Evolutionary conservation across 2,329 filamentous ascomycete species (phyloP).

Genomic region (Trichoderma simmonsii): DNA sequence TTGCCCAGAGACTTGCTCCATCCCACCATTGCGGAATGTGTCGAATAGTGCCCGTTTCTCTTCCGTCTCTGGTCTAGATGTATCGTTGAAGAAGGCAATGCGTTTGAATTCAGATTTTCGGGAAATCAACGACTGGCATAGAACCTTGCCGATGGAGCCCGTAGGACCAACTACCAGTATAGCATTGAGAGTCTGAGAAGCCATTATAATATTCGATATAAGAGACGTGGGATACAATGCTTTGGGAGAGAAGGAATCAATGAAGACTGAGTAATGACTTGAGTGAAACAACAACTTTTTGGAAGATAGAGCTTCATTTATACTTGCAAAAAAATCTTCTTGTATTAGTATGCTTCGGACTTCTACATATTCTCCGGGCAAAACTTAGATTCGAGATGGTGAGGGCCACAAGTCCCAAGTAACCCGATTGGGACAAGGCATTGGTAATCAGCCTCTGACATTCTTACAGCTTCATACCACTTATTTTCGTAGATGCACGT

Average conservation of each 20-base stretch:
- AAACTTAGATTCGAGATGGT: not conserved
- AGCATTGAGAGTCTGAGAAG: not conserved
- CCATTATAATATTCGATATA: not conserved
- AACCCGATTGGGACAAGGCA: not conserved
- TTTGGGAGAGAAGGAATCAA: not conserved
- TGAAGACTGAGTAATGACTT: not conserved
- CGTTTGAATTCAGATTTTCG: constrained; percentile 2
- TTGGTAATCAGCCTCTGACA: not conserved
- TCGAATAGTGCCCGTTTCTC: not conserved
- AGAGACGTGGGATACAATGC: not conserved
- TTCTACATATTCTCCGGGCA: not conserved
- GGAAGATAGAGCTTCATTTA: not conserved
- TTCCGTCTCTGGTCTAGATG: not conserved
- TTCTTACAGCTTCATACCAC: not conserved
- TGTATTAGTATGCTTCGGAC: not conserved
- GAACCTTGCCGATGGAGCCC: not conserved
- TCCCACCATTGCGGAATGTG: not conserved
- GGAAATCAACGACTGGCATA: not conserved
- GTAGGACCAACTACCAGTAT: not conserved
- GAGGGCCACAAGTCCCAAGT: not conserved
- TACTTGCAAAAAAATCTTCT: not conserved
- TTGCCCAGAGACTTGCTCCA: not conserved
- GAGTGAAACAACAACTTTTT: accelerated
- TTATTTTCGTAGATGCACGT: not conserved
- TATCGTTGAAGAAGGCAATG: constrained; percentile 7